Base-by-base conservation (phyloP, 352 stramenopile genomes). In the Aphanomyces cochlioides region DNA sequence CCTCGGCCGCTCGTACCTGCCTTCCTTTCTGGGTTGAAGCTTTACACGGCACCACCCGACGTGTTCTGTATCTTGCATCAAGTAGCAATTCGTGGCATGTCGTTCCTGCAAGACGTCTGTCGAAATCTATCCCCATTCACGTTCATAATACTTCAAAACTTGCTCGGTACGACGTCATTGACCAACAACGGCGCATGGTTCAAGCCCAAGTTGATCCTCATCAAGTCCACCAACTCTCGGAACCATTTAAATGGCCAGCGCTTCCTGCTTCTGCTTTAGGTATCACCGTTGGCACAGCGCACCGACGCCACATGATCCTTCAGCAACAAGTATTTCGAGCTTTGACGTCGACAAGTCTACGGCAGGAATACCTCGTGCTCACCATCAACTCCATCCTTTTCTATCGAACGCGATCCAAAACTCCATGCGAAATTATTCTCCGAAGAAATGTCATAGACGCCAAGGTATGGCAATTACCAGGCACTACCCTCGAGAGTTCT, bases 291-390 rank as follows among this genome's bases (percentile, higher is more conserved):
- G 85, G 77, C 48, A 80, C 82, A 21, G 77, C 78, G 7, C 84
- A 92, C 48, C 81, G 81, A 5, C 72, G 87, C 47, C 78, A 82
- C 5, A 75, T 89, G 41, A 28, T 70, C 7, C 47, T 70, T 7
- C 45, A 70, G 40, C 64, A 70, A 28, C 17, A 61, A 43, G 50
- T 43, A 13, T 19, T 70, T 15, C 64, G 64, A 10, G 64, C 64
- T 7, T 41, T 61, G 40, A 69, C 82, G 2, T 75, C 79, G 36
- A 73, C 79, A 15, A 47, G 92, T 1, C 59, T 90, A n/a, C 79
- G 87, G 12, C 87, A 95, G 65, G 87, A 95, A 43, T 84, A 90
- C 15, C 58, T 95, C 12, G 68, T 91, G 53, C 73, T 90, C n/a
- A 90, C 87, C 4, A 65, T 75, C 3, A 72, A 83, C 12, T 64